These are phyloP conservation scores for Lithospermum erythrorhizon DNA, from an alignment of 257 asterid species.

Conservation along the genomic window DNA sequence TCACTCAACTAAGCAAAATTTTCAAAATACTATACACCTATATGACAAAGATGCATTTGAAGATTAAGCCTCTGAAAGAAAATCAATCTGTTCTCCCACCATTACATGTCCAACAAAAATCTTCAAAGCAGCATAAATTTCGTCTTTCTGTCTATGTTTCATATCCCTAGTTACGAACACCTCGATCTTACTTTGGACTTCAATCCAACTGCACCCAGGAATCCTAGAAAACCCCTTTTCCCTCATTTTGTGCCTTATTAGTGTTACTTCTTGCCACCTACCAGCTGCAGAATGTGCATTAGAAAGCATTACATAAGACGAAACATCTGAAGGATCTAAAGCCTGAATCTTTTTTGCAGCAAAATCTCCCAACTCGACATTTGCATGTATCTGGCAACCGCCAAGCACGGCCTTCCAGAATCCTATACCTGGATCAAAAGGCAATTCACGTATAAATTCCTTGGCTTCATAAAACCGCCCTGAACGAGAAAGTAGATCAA, in stretches of 20 bases:
- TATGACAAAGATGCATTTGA: not conserved
- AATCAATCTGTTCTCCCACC: constrained; percentile 16
- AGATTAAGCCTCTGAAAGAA: constrained; percentile 10
- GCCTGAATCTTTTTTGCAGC: constrained; percentile 50
- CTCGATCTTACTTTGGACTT: constrained; percentile 38
- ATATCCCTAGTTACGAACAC: constrained; percentile 58
- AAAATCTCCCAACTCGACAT: constrained; percentile 40
- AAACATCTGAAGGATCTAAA: constrained; percentile 64
- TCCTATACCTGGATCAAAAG: constrained; percentile 72
- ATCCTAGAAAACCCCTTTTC: constrained; percentile 46
- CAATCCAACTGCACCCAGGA: constrained; percentile 90
- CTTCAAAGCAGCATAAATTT: constrained; percentile 31
- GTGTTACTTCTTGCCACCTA: constrained; percentile 48
- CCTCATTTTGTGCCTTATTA: constrained; percentile 45
- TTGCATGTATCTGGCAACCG: constrained; percentile 65
- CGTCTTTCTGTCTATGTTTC: constrained; percentile 29
- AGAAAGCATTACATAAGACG: constrained; percentile 85
- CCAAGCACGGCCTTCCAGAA: constrained; percentile 88
- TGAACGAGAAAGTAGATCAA: constrained; percentile 62
- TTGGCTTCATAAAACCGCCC: constrained; percentile 65
- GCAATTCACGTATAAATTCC: constrained; percentile 47
- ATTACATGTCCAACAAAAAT: constrained; percentile 21
- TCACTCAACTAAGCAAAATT: too few species aligned
- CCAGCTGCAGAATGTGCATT: constrained; percentile 76
- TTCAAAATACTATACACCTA: too few species aligned